These are phyloP conservation scores for Backusella morwellensis DNA, from an alignment of 192 early-diverging fungal genomes.

Conservation along the genomic window DNA sequence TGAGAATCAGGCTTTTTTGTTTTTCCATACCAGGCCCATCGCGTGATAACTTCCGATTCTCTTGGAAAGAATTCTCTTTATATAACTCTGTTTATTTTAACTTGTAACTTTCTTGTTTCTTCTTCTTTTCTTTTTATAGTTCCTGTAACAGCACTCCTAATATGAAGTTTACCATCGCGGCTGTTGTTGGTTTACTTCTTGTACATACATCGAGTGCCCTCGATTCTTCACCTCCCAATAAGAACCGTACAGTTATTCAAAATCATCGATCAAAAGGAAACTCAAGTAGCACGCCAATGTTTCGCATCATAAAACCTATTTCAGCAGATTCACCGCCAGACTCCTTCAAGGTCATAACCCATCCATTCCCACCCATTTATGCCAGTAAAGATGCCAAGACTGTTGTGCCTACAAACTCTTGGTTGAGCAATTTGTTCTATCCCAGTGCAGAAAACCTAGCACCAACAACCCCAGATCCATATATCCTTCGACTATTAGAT, in stretches of 20 bases:
- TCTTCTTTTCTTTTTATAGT: not conserved
- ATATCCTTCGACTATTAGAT: constrained; percentile 32
- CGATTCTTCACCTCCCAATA: not conserved
- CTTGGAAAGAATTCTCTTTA: not conserved
- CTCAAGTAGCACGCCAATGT: not conserved
- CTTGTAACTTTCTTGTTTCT: not conserved
- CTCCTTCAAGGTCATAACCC: constrained; percentile 14
- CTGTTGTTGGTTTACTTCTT: not conserved
- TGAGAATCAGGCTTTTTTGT: not conserved
- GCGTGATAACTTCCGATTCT: not conserved
- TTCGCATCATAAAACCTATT: not conserved
- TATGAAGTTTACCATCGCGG: not conserved
- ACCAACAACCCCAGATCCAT: constrained; percentile 36
- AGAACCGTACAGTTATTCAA: not conserved
- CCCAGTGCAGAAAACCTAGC: constrained; percentile 26
- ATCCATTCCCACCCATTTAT: constrained; percentile 23
- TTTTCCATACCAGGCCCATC: not conserved
- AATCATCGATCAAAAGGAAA: not conserved
- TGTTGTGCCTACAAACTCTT: constrained; percentile 35
- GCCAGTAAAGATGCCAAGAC: not conserved
- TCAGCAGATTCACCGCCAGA: constrained; percentile 14
- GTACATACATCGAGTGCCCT: not conserved
- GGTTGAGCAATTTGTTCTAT: constrained; percentile 36
- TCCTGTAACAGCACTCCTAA: not conserved
- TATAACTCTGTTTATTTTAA: not conserved